Conservation (phyloP, 495 filamentous ascomycete genomes). For the Pyrenula aspistea region DNA sequence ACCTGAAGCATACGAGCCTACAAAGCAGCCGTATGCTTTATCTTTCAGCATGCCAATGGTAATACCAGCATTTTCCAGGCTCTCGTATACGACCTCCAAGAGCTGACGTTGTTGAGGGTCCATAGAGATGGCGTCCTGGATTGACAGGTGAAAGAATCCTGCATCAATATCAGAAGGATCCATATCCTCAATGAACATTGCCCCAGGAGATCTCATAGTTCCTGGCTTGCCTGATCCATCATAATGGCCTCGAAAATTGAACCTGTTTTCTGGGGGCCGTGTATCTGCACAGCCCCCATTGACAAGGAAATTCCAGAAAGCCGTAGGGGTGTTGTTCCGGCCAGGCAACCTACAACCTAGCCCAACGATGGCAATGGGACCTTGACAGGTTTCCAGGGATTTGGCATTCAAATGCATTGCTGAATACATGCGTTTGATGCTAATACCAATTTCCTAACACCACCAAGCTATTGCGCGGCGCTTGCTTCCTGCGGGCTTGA, state of each 20-base stretch:
- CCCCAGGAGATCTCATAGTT: neutral
- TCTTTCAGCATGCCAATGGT: conserved; percentile 30
- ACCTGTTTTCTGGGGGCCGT: too few species aligned
- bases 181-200: conserved; percentile 29
- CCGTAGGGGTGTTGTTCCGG: conserved; percentile 13
- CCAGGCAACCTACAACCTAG: conserved; percentile 37
- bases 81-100: conserved; percentile 17
- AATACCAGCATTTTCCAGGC: conserved; percentile 22
- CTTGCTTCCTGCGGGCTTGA: too few species aligned
- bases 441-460: too few species aligned
- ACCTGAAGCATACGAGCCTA: too few species aligned
- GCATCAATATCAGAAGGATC: conserved; percentile 34
- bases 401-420: too few species aligned
- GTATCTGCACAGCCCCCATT: too few species aligned
- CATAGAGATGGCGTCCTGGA: conserved; percentile 36
- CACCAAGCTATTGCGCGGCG: too few species aligned
- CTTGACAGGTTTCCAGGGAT: too few species aligned
- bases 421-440: too few species aligned
- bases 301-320: conserved; percentile 31
- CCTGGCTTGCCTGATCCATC: neutral
- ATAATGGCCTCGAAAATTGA: too few species aligned
- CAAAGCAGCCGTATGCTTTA: conserved; percentile 24
- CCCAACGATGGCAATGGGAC: conserved; percentile 39
- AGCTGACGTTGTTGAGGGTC: conserved; percentile 16
- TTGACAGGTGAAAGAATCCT: conserved; percentile 48